phyloP scores from a whole-genome alignment of 495 filamentous ascomycete species.

The Hypoxylon rickii region DNA sequence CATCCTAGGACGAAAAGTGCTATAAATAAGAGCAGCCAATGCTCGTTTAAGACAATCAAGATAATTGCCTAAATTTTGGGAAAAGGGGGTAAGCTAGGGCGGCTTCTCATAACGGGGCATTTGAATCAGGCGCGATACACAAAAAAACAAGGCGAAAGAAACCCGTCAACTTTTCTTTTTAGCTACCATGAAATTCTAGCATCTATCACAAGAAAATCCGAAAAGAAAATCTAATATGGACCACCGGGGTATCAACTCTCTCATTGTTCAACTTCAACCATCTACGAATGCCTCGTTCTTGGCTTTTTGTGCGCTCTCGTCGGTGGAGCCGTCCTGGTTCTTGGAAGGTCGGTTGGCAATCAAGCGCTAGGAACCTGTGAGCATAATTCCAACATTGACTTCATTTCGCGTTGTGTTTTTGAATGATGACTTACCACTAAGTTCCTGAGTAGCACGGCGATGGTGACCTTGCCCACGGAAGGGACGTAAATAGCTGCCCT shows the following conservation, averaged over 20 bases:
- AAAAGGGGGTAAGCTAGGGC: too few relatives aligned
- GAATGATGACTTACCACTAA: constrained; percentile 68
- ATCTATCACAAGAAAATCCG: not conserved
- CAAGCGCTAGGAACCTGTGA: constrained; percentile 38
- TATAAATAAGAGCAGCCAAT: too few relatives aligned
- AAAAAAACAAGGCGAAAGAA: not conserved
- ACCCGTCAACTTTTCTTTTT: too few relatives aligned
- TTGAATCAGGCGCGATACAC: too few relatives aligned
- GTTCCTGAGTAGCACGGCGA: constrained; percentile 87
- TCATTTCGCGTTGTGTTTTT: not conserved
- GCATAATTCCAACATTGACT: not conserved
- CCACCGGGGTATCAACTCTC: constrained; percentile 2
- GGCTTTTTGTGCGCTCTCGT: constrained; percentile 38
- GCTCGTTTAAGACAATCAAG: too few relatives aligned
- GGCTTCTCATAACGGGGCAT: too few relatives aligned
- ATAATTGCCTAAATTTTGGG: too few relatives aligned
- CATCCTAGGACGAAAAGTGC: too few relatives aligned
- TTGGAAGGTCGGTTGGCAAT: constrained; percentile 48
- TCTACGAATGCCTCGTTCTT: constrained; percentile 46
- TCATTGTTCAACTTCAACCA: constrained; percentile 23
- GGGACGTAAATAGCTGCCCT: constrained; percentile 97
- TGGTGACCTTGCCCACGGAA: constrained; percentile 96
- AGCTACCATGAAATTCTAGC: constrained; percentile 3
- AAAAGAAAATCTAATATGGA: not conserved
- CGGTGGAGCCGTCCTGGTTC: constrained; percentile 34